phyloP scores from a whole-genome alignment of 306 rosid genomes.

The Acacia melanoxylon region DNA sequence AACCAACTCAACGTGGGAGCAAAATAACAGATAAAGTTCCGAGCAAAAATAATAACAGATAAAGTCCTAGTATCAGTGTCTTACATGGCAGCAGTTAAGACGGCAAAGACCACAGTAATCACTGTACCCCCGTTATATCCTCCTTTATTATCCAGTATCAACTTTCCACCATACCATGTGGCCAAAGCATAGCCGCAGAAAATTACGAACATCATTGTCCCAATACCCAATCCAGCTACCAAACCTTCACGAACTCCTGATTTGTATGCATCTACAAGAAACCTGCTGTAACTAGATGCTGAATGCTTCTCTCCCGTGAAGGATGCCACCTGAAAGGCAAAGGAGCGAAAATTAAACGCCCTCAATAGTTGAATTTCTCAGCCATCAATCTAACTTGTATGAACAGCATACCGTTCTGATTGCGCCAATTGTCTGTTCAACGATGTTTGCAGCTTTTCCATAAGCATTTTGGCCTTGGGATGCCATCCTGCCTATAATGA shows the following conservation, averaged over 20 bases:
- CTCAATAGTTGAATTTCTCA: not conserved
- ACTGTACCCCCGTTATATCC: conserved; percentile 82
- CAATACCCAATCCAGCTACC: conserved; percentile 66
- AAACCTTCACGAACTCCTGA: conserved; percentile 72
- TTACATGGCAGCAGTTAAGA: conserved; percentile 85
- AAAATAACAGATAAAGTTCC: not conserved
- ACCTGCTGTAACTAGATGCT: conserved; percentile 50
- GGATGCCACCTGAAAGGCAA: conserved; percentile 67
- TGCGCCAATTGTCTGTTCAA: conserved; percentile 88
- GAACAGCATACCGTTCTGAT: conserved; percentile 68
- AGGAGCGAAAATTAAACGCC: not conserved
- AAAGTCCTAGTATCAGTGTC: conserved; percentile 14
- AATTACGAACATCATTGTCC: conserved; percentile 54
- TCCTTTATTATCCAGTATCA: conserved; percentile 62
- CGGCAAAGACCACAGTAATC: conserved; percentile 69
- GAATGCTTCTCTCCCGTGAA: conserved; percentile 89
- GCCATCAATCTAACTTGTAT: not conserved
- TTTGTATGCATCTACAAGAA: conserved; percentile 68
- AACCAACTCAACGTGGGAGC: not conserved
- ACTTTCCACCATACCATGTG: conserved; percentile 78
- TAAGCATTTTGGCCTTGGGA: conserved; percentile 75
- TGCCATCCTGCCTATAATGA: conserved; percentile 58
- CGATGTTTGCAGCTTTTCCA: conserved; percentile 78
- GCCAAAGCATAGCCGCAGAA: conserved; percentile 72
- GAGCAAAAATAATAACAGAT: not conserved